Conservation (phyloP, 495 filamentous ascomycete genomes). For the Trichoderma asperelloides region DNA sequence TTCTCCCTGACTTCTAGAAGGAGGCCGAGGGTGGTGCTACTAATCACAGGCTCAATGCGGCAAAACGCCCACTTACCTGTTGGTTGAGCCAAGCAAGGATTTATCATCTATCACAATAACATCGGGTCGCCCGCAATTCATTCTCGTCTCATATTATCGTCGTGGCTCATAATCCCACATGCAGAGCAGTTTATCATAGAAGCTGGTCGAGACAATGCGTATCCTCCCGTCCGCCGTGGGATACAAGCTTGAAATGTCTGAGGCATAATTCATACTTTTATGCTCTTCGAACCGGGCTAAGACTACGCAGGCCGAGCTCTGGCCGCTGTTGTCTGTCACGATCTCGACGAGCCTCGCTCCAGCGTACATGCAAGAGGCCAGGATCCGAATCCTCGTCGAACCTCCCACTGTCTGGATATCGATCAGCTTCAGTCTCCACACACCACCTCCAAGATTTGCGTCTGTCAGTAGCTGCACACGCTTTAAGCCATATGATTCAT, state of each 20-base stretch:
- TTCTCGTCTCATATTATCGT: not conserved
- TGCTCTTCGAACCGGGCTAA: conserved; percentile 75
- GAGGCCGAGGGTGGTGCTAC: not conserved
- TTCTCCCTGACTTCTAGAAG: not conserved
- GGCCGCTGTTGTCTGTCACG: conserved; percentile 11
- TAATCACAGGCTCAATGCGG: not conserved
- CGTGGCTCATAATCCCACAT: conserved; percentile 52
- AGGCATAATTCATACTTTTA: conserved; percentile 92
- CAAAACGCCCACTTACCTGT: not conserved
- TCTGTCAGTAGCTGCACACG: conserved; percentile 48
- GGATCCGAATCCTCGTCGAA: conserved; percentile 41
- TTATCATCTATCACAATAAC: not conserved
- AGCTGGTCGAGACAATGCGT: conserved; percentile 70
- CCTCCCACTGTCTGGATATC: conserved; percentile 11
- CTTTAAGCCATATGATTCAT: conserved; percentile 14
- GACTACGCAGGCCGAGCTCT: conserved; percentile 33
- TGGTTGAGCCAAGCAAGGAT: not conserved
- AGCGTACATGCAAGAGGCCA: conserved; percentile 92
- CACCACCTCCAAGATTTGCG: conserved; percentile 67
- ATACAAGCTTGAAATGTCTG: conserved; percentile 52
- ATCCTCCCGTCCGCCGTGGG: conserved; percentile 19
- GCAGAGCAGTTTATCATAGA: conserved; percentile 77
- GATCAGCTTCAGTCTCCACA: conserved; percentile 75
- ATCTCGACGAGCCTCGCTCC: conserved; percentile 63
- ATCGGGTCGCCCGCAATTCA: not conserved